Evolutionary conservation across 441 rosid genomes (phyloP).

Genomic region (Rhodomyrtus psidioides): DNA sequence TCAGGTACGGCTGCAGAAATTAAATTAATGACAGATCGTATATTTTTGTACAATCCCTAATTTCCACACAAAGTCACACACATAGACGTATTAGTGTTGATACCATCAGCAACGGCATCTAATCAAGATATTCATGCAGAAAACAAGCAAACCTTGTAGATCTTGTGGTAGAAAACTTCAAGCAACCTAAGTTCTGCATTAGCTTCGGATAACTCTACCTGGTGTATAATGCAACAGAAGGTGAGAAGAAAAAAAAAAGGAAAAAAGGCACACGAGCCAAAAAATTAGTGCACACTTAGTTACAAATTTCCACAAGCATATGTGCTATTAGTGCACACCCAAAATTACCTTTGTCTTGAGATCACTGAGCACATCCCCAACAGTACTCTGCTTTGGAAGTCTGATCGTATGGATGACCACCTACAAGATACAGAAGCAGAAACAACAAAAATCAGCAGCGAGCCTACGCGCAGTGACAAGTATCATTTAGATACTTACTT

Average conservation of each 20-base stretch:
- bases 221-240: neutral
- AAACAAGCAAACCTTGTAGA: slow-evolving; percentile 3
- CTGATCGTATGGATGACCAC: slow-evolving; percentile 59
- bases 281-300: neutral
- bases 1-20: neutral
- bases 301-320: neutral
- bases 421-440: slow-evolving; percentile 21
- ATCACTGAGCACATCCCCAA: slow-evolving; percentile 62
- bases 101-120: neutral
- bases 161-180: slow-evolving; percentile 7
- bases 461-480: neutral
- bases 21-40: neutral
- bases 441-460: neutral
- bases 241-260: neutral
- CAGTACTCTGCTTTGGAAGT: slow-evolving; percentile 67
- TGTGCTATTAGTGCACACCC: neutral
- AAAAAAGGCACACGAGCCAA: neutral
- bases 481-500: slow-evolving; percentile 31
- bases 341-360: slow-evolving; percentile 51
- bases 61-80: neutral
- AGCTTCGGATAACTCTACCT: neutral
- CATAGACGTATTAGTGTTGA: neutral
- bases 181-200: slow-evolving; percentile 9
- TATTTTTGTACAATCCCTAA: neutral
- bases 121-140: neutral